Percentiles rank a stretch among this genome's conserved stretches.
Conservation (phyloP, 1,139 yeast species). For the Saccharomyces hybrid region DNA sequence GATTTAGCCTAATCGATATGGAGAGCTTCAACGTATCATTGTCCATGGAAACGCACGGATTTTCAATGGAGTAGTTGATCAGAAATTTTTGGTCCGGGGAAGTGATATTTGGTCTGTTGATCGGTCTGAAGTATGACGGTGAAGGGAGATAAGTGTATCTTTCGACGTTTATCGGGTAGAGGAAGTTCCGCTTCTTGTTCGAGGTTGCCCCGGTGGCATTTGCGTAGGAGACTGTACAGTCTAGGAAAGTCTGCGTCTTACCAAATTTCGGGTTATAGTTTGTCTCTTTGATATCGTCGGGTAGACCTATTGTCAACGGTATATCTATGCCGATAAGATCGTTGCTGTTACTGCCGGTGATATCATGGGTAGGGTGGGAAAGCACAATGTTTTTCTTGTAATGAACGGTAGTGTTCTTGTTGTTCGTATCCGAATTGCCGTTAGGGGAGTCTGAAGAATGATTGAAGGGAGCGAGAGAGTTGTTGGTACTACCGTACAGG, state of each 20-base stretch:
- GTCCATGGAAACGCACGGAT: slow-evolving; percentile 40
- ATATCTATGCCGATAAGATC: slow-evolving; percentile 46
- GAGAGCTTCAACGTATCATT: slow-evolving; percentile 36
- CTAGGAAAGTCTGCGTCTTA: slow-evolving; percentile 23
- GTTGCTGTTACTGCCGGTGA: slow-evolving; percentile 10
- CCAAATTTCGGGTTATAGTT: slow-evolving; percentile 32
- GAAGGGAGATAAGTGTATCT: slow-evolving; percentile 26
- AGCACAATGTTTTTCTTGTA: slow-evolving; percentile 34
- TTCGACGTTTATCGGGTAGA: slow-evolving; percentile 28
- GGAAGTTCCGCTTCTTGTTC: slow-evolving; percentile 12
- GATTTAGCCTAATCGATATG: slow-evolving; percentile 36
- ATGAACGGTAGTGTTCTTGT: slow-evolving; percentile 33
- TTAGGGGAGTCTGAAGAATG: slow-evolving; percentile 18
- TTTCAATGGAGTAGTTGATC: slow-evolving; percentile 21
- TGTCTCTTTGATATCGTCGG: slow-evolving; percentile 44
- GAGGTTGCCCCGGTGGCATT: slow-evolving; percentile 4
- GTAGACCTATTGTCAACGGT: slow-evolving; percentile 54
- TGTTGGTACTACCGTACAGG: slow-evolving; percentile 9
- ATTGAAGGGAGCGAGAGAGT: slow-evolving; percentile 32
- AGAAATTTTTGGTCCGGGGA: slow-evolving; percentile 28
- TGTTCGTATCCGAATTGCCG: slow-evolving; percentile 21
- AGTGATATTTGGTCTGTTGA: slow-evolving; percentile 19
- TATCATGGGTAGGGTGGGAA: slow-evolving; percentile 7
- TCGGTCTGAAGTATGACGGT: slow-evolving; percentile 19
- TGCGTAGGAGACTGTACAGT: slow-evolving; percentile 24